Evolutionary conservation across 164 flowering plant species (phyloP), one percentile per base, ranked within the genome.

Genomic region (Protea cynaroides): DNA sequence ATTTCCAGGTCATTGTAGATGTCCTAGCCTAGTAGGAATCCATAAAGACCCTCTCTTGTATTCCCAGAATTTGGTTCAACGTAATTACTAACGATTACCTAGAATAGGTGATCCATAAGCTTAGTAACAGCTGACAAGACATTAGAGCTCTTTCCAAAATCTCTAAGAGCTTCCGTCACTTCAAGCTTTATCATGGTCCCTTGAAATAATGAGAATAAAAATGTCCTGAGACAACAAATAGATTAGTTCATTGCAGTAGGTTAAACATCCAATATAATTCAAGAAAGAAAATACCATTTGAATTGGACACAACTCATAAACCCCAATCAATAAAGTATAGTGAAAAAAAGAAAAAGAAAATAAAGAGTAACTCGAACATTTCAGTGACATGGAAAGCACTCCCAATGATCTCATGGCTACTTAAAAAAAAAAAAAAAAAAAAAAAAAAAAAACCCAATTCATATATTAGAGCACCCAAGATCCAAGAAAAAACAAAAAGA

Each of bases 401-500:
- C 14, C 51, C n/a, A n/a, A 47, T 10, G 4, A 12, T 47, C 51
- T 56, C 1, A n/a, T n/a, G 25, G 17, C 58, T 2, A 1, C n/a
- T 10, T 7, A 8, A 12, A 25, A 56, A 56, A n/a, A n/a, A n/a
- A n/a, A n/a, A n/a, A n/a, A n/a, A n/a, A n/a, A n/a, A n/a, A n/a
- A n/a, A n/a, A n/a, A n/a, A n/a, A n/a, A 13, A 58, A 58, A 58
- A 25, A 58, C 11, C 46, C 61, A 58, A 34, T n/a, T 36, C 44
- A 58, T 14, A 17, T 18, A 34, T 0, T 34, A n/a, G 29, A 58
- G 8, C 7, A 10, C n/a, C 5, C 56, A 12, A 53, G 21, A 6
- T 6, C 5, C 21, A 53, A 3, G 25, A 53, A 53, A 1, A 19
- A 19, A 53, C 56, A 19, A 23, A n/a, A n/a, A n/a, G n/a, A n/a